Evolutionary conservation across 2,329 filamentous ascomycete genomes (phyloP), one percentile per base, ranked within the genome.

Genomic region (Sporothrix euskadiensis): DNA sequence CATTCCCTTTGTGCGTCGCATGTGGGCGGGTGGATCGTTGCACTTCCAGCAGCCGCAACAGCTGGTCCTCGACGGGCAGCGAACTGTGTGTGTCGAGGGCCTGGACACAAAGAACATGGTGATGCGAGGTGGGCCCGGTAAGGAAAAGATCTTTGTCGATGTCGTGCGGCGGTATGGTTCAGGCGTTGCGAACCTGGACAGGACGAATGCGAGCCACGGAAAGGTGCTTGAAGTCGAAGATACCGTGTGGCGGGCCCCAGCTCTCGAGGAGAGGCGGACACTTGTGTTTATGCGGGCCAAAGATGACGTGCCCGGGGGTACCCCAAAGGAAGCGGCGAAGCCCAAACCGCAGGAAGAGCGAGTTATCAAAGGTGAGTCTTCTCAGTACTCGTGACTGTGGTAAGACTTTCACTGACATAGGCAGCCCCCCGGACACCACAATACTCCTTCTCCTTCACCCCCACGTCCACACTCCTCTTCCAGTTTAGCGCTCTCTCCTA

Each of bases 401-500:
- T 26, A 26, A 26, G 26, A 26, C 26, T 26, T 26, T 26, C 26
- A 26, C 47, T 69, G 19, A 56, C 66, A 6, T 10, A 35, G 2
- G 1, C 6, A 83, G 83, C 80, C 69, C 80, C 81, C 39, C 78
- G 81, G 71, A 56, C 78, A 0, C 80, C 84, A 8, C 79, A 80
- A 19, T 81, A 82, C 75, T 79, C 79, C 30, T 79, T 92, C 77
- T 83, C 83, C 0, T 82, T 97, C 32, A 87, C 83, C 0, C 93
- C 94, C 0, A 90, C 90, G 2, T 85, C 88, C 2, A 84, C 87
- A 4, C 87, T 98, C 4, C 89, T 99, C 71, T 97, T 97, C 83
- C 90, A 94, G 74, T 98, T 95, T 84, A 96, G 92, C 26, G 94
- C 94, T 0, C 88, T 99, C 47, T 95, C 92, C 2, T 94, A 94